Conservation (phyloP, 208 protist genomes). For the Leishmania arabica region DNA sequence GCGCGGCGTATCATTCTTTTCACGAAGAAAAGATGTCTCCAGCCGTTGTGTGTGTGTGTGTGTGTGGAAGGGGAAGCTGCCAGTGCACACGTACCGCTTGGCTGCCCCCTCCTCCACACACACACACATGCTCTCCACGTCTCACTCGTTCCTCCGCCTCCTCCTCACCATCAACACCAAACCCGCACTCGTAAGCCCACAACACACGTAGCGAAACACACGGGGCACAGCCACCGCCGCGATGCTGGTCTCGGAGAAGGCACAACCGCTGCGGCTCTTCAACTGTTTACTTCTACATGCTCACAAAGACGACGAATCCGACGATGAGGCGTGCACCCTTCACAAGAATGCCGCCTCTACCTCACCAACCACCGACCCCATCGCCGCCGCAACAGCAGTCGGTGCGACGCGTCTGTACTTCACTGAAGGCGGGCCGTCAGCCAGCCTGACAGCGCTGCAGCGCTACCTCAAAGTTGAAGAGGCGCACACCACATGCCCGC, state of each 20-base stretch:
- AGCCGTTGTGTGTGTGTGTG: not conserved
- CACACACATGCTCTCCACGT: not conserved
- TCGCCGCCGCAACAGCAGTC: not conserved
- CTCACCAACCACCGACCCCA: not conserved
- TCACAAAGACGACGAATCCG: not conserved
- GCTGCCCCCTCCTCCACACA: not conserved
- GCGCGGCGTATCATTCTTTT: not conserved
- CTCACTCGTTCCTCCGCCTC: not conserved
- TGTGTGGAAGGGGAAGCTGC: not conserved
- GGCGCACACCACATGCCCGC: slow-evolving; percentile 1
- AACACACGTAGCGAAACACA: not conserved
- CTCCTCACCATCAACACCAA: not conserved
- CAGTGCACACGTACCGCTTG: not conserved
- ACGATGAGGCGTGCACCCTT: not conserved
- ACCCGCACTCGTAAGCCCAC: not conserved
- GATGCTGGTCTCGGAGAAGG: not conserved
- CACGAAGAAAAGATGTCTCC: not conserved
- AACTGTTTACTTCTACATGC: not conserved
- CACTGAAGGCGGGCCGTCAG: slow-evolving; percentile 1
- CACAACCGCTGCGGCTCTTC: not conserved
- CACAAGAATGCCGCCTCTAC: not conserved
- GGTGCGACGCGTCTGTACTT: slow-evolving; percentile 11
- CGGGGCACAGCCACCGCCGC: too few relatives aligned
- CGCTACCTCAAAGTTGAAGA: slow-evolving; percentile 6
- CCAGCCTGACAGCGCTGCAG: slow-evolving; percentile 10